Base-by-base conservation (phyloP, 805 yeast genomes). In the Candida boidinii region DNA sequence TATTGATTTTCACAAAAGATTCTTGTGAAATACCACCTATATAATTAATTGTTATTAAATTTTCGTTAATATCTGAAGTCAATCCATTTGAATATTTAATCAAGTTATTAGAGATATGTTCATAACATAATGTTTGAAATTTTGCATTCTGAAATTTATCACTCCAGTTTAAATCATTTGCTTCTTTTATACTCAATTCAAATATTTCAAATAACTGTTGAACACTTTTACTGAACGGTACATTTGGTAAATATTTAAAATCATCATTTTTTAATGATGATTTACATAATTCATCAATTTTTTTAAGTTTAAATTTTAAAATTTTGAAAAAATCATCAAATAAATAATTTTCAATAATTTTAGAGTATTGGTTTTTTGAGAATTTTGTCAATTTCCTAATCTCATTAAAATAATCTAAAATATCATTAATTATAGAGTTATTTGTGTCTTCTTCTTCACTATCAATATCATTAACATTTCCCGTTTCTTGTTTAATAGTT, bases 1-100 rank as follows among this genome's bases (percentile, higher is more conserved):
- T 43, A 30, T 44, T 44, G 21, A 44, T 33, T 31, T 42, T 44
- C 16, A 37, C 37, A 25, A 37, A 42, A 11, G 38, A 26, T 9
- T 38, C 36, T 16, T 33, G 23, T 10, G 41, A 23, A 9, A 23
- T 26, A 10, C 26, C 29, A 27, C 31, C 24, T 10, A 36, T 19
- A 2, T 23, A 28, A 9, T 21, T 23, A 17, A 21, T 14, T 7
- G 27, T 29, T 2, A 33, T 23, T 20, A 42, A 26, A 9, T 36
- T 35, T 11, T 28, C 31, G 12, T 40, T 25, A 14, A 44, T 21
- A 14, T 44, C 45, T 3, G 24, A 15, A 3, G 43, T 35, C 23
- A 44, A 29, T 9, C 16, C n/a, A 12, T 27, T 30, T 11, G 43
- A 35, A 31, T 39, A 39, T n/a, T 23, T 19, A 17, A 26, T 32